Evolutionary conservation across 352 stramenopile species (phyloP).

Genomic region (Elongisporangium senticosum): DNA sequence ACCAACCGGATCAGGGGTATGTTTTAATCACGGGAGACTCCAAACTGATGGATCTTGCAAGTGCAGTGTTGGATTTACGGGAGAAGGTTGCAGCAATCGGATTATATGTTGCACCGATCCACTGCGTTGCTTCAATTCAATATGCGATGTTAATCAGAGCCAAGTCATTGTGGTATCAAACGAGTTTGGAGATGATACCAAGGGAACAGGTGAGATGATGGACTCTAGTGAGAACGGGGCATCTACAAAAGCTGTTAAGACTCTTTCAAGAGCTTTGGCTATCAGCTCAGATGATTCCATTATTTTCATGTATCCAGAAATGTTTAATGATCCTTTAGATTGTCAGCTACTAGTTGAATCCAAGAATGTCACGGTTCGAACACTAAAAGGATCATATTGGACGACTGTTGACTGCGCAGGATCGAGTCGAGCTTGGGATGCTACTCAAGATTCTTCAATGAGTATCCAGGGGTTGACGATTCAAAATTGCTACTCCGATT

Average conservation of each 20-base stretch:
- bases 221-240: constrained; percentile 41
- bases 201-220: constrained; percentile 53
- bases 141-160: constrained; percentile 29
- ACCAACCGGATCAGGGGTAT: constrained; percentile 18
- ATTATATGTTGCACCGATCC: constrained; percentile 49
- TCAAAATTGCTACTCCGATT: constrained; percentile 17
- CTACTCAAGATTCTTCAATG: constrained; percentile 10
- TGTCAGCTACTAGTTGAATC: constrained; percentile 17
- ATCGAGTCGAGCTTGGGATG: constrained; percentile 8
- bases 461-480: constrained; percentile 34
- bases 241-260: constrained; percentile 43
- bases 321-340: constrained; percentile 34
- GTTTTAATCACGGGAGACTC: constrained; percentile 29
- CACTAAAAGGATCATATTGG: constrained; percentile 43
- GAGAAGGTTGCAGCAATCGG: constrained; percentile 61
- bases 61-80: constrained; percentile 66
- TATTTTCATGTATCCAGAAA: constrained; percentile 56
- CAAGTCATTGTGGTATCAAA: constrained; percentile 47
- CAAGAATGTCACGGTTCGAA: constrained; percentile 23
- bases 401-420: constrained; percentile 38
- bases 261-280: constrained; percentile 29
- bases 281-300: constrained; percentile 23
- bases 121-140: constrained; percentile 20
- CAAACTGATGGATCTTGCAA: constrained; percentile 29
- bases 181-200: constrained; percentile 43